phyloP scores from a whole-genome alignment of 345 rosid genomes.

The Eucalyptus cloeziana region DNA sequence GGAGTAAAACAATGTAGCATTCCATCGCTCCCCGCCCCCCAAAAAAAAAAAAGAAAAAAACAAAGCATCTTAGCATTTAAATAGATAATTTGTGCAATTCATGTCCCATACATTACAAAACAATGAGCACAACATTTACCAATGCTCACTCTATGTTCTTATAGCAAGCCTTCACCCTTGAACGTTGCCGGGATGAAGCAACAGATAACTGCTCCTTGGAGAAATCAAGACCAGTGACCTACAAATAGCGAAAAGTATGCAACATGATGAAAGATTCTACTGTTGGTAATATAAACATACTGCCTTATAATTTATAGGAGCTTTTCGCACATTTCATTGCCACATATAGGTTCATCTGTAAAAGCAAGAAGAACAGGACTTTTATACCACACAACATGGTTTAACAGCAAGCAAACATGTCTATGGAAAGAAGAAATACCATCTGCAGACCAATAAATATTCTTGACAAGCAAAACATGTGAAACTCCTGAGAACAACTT shows the following conservation, averaged over 20 bases:
- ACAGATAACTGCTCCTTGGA: conserved; percentile 57
- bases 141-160: conserved; percentile 86
- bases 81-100: background rate
- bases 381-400: background rate
- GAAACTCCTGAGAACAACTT: background rate
- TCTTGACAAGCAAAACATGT: background rate
- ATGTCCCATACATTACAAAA: background rate
- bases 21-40: background rate
- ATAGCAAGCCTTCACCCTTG: conserved; percentile 37
- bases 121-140: conserved; percentile 24
- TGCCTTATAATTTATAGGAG: background rate
- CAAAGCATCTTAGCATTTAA: background rate
- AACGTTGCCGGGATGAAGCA: conserved; percentile 52
- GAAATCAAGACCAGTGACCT: conserved; percentile 86
- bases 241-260: background rate
- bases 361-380: background rate
- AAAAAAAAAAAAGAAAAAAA: background rate
- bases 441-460: background rate
- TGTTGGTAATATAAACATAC: background rate
- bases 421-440: background rate
- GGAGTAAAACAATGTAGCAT: background rate
- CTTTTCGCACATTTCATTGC: background rate
- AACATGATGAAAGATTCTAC: background rate
- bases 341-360: background rate
- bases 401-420: background rate